Percentiles rank a stretch among this genome's conserved stretches.
Evolutionary conservation across 2,329 filamentous ascomycete species (phyloP).

Genomic region (Fusarium pseudograminearum): DNA sequence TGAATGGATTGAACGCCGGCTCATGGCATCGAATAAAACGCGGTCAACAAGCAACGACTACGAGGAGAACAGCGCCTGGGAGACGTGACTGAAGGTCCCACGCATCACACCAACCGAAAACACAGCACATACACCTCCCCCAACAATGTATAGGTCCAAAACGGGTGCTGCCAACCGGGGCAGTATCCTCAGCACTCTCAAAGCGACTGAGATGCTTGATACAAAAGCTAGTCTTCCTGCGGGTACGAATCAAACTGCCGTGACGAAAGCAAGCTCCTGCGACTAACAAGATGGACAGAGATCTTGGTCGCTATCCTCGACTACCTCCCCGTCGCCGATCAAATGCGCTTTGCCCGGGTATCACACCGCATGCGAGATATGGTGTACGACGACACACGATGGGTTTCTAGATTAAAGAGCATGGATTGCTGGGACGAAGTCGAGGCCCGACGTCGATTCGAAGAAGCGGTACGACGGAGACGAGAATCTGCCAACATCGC

Average conservation of each 20-base stretch:
- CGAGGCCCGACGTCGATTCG: slow-evolving; percentile 84
- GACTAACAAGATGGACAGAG: slow-evolving; percentile 64
- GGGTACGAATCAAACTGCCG: slow-evolving; percentile 62
- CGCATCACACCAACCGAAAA: background rate
- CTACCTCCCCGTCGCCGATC: slow-evolving; percentile 85
- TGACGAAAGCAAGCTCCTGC: background rate
- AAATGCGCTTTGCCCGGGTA: slow-evolving; percentile 85
- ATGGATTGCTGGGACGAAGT: slow-evolving; percentile 94
- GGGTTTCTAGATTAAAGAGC: slow-evolving; percentile 85
- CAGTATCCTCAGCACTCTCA: slow-evolving; percentile 79
- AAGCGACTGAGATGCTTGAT: slow-evolving; percentile 83
- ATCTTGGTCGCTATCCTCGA: slow-evolving; percentile 90
- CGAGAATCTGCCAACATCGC: slow-evolving; percentile 63
- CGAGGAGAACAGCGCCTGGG: slow-evolving; percentile 1
- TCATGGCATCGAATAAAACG: slow-evolving; percentile 28
- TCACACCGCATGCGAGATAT: slow-evolving; percentile 93
- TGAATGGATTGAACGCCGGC: slow-evolving; percentile 32
- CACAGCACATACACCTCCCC: slow-evolving; percentile 14
- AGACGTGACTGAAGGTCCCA: background rate
- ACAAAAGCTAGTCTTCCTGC: slow-evolving; percentile 84
- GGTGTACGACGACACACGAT: slow-evolving; percentile 97
- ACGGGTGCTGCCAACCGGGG: slow-evolving; percentile 55
- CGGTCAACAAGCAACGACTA: slow-evolving; percentile 23
- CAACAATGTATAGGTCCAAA: slow-evolving; percentile 59
- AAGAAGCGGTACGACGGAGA: slow-evolving; percentile 73